Evolutionary conservation across 2,329 filamentous ascomycete species (phyloP), one percentile per base, ranked within the genome.

Genomic region (Penicillium sp.): DNA sequence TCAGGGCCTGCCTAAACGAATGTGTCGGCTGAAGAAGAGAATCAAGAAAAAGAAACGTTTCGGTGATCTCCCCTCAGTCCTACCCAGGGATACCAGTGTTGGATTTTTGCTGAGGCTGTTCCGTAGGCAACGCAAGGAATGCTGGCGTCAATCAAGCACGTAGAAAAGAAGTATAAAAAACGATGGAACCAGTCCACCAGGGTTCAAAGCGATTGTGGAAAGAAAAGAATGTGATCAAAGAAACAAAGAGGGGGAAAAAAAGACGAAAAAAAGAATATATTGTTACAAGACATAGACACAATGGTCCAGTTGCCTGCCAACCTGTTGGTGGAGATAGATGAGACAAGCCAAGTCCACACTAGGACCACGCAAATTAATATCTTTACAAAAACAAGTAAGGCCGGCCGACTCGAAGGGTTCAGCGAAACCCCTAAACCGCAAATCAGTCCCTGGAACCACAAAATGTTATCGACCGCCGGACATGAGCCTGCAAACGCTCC

Each of bases 91-190:
- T 57, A 40, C 54, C 37, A 40, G 46, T 45, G 44, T 25, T 33
- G 25, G 47, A 61, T 62, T 53, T 43, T 51, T 60, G 18, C 8
- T 20, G 26, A 45, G 51, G 54, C 51, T 47, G 43, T 54, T 54
- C 29, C 18, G 61, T 64, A 44, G 65, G 64, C 63, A 69, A 69
- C 67, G 60, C 67, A 63, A 62, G 60, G 67, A 69, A 69, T 69
- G 67, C 60, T 58, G 49, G 27, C 26, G 27, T 25, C 25, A 14
- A 12, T 23, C 22, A 22, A 29, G 15, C 27, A 12, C 18, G 22
- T 11, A 41, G 50, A 31, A 40, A 27, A 47, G 25, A 37, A 31
- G 15, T 35, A 51, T 42, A 54, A 56, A 53, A 31, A 22, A 27
- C 12, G 52, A 59, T 60, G 56, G 56, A 57, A 55, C 51, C 49